phyloP scores from a whole-genome alignment of 352 stramenopile genomes.

The Peronospora destructor region DNA sequence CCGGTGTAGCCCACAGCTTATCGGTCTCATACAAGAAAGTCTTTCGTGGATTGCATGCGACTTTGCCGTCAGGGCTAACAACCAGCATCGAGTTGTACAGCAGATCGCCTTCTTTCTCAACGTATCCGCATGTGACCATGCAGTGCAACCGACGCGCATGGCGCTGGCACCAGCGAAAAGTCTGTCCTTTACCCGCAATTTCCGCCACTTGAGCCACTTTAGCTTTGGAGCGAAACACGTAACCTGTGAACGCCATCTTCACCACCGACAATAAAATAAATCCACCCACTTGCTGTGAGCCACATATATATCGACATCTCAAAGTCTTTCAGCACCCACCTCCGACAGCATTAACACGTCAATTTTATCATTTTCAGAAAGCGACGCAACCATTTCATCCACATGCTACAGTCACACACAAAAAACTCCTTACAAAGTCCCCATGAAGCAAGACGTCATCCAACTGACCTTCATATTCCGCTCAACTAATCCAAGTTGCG shows the following conservation, averaged over 20 bases:
- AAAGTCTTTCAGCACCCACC: constrained; percentile 20
- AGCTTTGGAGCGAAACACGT: constrained; percentile 58
- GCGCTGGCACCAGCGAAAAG: constrained; percentile 59
- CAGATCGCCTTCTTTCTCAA: constrained; percentile 33
- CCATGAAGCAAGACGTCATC: background rate
- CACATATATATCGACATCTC: background rate
- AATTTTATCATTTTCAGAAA: constrained; percentile 40
- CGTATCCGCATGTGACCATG: constrained; percentile 68
- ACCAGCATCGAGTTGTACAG: constrained; percentile 84
- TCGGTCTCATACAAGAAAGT: constrained; percentile 82
- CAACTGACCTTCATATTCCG: constrained; percentile 57
- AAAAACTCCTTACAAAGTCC: background rate
- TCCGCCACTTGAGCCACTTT: constrained; percentile 64
- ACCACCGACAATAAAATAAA: background rate
- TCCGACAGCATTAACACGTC: constrained; percentile 77
- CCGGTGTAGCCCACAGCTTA: constrained; percentile 68
- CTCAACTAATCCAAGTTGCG: constrained; percentile 56
- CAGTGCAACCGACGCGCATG: constrained; percentile 57
- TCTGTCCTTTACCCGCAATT: constrained; percentile 37
- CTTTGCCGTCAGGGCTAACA: constrained; percentile 52
- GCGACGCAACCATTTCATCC: constrained; percentile 48
- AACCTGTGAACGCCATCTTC: constrained; percentile 80
- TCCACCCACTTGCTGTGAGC: constrained; percentile 1
- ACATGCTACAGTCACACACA: constrained; percentile 35
- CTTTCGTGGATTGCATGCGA: constrained; percentile 73